These are phyloP conservation scores for Handroanthus guayacan DNA, from an alignment of 257 asterid genomes.

Conservation along the genomic window DNA sequence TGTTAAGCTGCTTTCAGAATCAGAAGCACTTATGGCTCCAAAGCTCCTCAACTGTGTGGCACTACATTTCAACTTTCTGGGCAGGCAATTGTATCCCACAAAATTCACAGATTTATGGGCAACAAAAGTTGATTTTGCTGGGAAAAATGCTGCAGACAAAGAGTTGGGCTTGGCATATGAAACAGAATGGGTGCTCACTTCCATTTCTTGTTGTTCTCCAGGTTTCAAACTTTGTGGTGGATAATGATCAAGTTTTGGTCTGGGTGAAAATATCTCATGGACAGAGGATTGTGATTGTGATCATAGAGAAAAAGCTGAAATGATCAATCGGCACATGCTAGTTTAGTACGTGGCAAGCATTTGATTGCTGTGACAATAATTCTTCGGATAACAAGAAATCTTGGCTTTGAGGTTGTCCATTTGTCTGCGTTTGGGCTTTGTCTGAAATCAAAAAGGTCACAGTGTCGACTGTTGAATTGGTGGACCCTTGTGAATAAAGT, in stretches of 20 bases:
- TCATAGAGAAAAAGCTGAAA: slow-evolving; percentile 11
- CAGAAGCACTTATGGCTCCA: slow-evolving; percentile 52
- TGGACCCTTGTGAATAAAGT: not conserved
- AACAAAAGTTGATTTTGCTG: slow-evolving; percentile 33
- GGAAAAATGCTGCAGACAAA: slow-evolving; percentile 31
- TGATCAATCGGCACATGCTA: not conserved
- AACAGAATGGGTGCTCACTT: slow-evolving; percentile 41
- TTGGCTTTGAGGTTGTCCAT: not conserved
- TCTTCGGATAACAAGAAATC: not conserved
- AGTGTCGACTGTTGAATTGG: not conserved
- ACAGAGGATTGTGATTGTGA: not conserved
- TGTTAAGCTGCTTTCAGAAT: slow-evolving; percentile 41
- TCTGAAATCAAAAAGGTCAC: not conserved
- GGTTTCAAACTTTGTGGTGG: not conserved
- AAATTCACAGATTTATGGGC: slow-evolving; percentile 41
- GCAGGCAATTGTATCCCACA: slow-evolving; percentile 47
- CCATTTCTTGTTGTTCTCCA: slow-evolving; percentile 27
- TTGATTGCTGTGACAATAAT: not conserved
- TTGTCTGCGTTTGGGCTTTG: not conserved
- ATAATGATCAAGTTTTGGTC: not conserved
- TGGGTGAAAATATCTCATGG: not conserved
- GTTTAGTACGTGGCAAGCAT: slow-evolving; percentile 28
- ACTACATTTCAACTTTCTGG: slow-evolving; percentile 48
- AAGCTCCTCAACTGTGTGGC: slow-evolving; percentile 42
- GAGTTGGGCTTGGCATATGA: slow-evolving; percentile 39